phyloP scores from a whole-genome alignment of 345 rosid genomes.

The Camelina neglecta region DNA sequence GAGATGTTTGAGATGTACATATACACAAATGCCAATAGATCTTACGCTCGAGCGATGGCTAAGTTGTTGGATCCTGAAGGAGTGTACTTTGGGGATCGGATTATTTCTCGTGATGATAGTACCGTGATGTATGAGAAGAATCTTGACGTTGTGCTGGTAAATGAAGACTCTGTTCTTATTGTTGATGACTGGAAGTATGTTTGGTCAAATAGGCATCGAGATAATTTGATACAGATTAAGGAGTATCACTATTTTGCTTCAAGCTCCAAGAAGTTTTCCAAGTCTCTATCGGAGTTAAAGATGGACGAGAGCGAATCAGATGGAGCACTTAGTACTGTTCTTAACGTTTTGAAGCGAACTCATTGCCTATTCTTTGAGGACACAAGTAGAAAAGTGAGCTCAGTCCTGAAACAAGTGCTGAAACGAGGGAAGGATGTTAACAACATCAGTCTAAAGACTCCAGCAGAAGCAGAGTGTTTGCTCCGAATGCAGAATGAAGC shows the following conservation, averaged over 20 bases:
- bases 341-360: not conserved
- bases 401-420: not conserved
- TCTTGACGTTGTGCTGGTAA: not conserved
- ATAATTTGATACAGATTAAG: not conserved
- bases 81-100: not conserved
- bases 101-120: conserved; percentile 11
- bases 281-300: not conserved
- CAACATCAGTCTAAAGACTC: too few species aligned
- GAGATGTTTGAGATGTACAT: not conserved
- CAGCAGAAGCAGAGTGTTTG: too few species aligned
- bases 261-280: not conserved
- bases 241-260: not conserved
- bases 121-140: not conserved
- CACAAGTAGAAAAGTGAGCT: conserved; percentile 11
- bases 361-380: not conserved
- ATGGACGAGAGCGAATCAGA: not conserved
- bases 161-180: not conserved
- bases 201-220: not conserved
- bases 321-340: not conserved
- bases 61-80: not conserved
- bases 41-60: not conserved
- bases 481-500: too few species aligned
- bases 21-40: not conserved
- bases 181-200: not conserved
- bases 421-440: too few species aligned